Base-by-base conservation (phyloP, 106 monocot genomes). In the Cymbidium sinense region DNA sequence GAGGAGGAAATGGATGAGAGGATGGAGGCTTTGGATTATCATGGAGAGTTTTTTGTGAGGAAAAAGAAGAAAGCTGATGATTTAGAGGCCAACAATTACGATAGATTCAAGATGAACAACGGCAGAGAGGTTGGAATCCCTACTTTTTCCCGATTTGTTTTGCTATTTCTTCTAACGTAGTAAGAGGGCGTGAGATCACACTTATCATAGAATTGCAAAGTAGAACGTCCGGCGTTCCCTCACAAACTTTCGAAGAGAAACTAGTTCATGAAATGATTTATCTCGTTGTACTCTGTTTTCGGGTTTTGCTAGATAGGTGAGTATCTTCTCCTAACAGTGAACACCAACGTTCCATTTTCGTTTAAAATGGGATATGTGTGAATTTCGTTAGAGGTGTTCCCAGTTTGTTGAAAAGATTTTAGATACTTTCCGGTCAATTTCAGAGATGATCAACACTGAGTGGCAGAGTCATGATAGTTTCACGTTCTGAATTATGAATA, bases 71-170 rank as follows among this genome's bases (percentile, higher is more conserved):
- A 74, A 44, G 23, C 12, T 28, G 74, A 12, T 74, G 43, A 47
- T 74, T 35, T 7, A 21, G 44, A 74, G 1, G 43, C 36, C 44
- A 74, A 12, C 74, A 44, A 44, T 44, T 74, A 43, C 74, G 74
- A 74, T 35, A 43, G 74, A 44, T 44, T 74, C 13, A 74, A 74
- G 44, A 43, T 74, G 44, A 74, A 74, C 28, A 74, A 74, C 35
- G 74, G 74, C 23, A 74, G 43, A 35, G 74, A 74, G 74, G 74
- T 74, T 3, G 43, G 43, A 19, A 12, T 44, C 44, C 17, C 2
- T 28, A 74, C 74, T 28, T 8, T n/a, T 71, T 27, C 12, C 28
- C 20, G 21, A 29, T 33, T 71, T 71, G 20, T 21, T 71, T 39
- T 71, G 15, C 7, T 39, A 39, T 71, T 39, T 36, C 9, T 23